Conservation (phyloP, 805 yeast genomes). For the Yarrowia sp. region DNA sequence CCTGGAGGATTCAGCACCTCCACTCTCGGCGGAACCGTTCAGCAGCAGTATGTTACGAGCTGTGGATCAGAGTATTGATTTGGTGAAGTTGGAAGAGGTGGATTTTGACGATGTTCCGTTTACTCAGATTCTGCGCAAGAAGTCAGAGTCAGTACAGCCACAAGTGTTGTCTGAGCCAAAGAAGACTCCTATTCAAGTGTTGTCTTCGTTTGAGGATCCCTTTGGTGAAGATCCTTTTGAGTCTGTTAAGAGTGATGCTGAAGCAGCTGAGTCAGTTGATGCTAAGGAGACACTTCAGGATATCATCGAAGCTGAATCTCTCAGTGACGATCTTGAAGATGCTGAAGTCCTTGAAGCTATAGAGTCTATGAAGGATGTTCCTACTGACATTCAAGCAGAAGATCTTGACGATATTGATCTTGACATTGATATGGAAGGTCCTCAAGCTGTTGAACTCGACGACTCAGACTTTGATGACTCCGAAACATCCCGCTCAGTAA, state of each 20-base stretch:
- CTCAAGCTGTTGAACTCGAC: not conserved
- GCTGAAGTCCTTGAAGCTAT: no score
- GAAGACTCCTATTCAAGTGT: no score
- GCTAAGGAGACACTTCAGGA: not conserved
- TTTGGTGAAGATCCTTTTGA: not conserved
- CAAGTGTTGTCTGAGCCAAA: no score
- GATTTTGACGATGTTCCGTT: not conserved
- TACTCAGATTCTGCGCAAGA: not conserved
- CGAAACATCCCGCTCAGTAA: not conserved
- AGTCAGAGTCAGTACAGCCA: no score
- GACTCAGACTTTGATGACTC: not conserved
- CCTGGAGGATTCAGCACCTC: not conserved
- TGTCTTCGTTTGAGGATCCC: no score
- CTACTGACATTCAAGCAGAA: no score
- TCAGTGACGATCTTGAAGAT: no score
- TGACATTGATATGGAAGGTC: no score
- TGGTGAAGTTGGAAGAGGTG: not conserved
- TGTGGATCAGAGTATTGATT: constrained; percentile 8
- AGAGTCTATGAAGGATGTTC: no score
- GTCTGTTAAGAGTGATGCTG: not conserved
- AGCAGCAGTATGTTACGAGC: constrained; percentile 7
- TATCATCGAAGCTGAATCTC: not conserved
- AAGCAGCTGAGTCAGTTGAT: no score
- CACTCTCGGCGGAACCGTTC: not conserved
- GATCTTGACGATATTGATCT: no score